A percentile compares a stretch with the other conserved stretches of the same genome.
Evolutionary conservation across 257 asterid species (phyloP).

Genomic region (Fraxinus pennsylvanica): DNA sequence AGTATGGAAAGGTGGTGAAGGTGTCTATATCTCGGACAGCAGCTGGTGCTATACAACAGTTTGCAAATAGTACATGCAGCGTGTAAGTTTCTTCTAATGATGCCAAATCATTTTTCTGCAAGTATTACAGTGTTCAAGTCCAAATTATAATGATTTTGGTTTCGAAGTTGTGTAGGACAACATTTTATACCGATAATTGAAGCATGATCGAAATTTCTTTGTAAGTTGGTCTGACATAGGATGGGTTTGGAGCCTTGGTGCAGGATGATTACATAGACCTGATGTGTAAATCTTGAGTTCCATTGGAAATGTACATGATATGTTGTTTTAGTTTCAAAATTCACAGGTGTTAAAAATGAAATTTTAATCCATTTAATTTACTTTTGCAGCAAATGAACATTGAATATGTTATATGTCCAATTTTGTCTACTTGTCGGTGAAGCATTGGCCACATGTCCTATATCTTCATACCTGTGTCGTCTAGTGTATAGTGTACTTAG

Average conservation of each 20-base stretch:
- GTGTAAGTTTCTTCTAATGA: slow-evolving; percentile 58
- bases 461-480: slow-evolving; percentile 10
- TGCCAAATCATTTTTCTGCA: not conserved
- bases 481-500: not conserved
- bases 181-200: not conserved
- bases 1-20: slow-evolving; percentile 91
- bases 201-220: slow-evolving; percentile 16
- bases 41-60: slow-evolving; percentile 89
- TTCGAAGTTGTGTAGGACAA: not conserved
- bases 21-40: slow-evolving; percentile 94
- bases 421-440: not conserved
- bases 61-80: slow-evolving; percentile 88
- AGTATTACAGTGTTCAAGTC: not conserved
- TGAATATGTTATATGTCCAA: not conserved
- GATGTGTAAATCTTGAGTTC: not conserved
- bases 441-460: not conserved
- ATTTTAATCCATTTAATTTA: not conserved
- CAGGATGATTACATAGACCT: not conserved
- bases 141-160: slow-evolving; percentile 4
- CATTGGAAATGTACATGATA: not conserved
- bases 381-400: not conserved
- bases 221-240: not conserved
- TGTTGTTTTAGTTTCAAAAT: too few species aligned
- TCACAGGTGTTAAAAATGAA: not conserved
- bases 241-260: not conserved